Percentiles rank a stretch among this genome's conserved stretches.
Conservation (phyloP, 352 stramenopile genomes). For the Globisporangium parvum region DNA sequence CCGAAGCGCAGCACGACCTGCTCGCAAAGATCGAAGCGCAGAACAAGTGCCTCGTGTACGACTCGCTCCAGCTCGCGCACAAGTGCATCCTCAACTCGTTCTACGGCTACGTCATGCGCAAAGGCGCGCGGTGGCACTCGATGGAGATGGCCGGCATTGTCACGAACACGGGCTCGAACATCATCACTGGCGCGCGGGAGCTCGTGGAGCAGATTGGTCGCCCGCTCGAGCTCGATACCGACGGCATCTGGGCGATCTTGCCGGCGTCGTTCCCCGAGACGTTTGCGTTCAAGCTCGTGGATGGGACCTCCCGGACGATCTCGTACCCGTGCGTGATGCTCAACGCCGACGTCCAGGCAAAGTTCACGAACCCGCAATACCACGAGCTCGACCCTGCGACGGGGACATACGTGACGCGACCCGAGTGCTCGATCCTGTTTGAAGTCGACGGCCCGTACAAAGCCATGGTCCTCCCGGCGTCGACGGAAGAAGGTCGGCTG, state of each 20-base stretch:
- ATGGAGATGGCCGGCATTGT: constrained; percentile 99
- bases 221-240: constrained; percentile 98
- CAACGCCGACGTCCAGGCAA: constrained; percentile 97
- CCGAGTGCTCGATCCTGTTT: constrained; percentile 99
- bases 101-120: constrained; percentile 99
- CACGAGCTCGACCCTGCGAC: constrained; percentile 49
- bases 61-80: constrained; percentile 99
- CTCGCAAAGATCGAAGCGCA: constrained; percentile 84
- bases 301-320: constrained; percentile 79
- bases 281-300: constrained; percentile 88
- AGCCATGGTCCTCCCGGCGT: constrained; percentile 97
- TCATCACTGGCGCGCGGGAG: constrained; percentile 95
- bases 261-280: constrained; percentile 97
- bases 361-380: constrained; percentile 99
- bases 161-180: constrained; percentile 96
- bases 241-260: constrained; percentile 99
- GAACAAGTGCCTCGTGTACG: constrained; percentile 92
- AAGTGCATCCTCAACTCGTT: constrained; percentile 99
- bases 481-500: constrained; percentile 97
- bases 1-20: constrained; percentile 77
- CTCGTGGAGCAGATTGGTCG: constrained; percentile 94
- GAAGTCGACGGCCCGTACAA: constrained; percentile 99
- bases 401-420: constrained; percentile 89
- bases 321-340: constrained; percentile 99
- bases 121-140: constrained; percentile 97